Percentiles rank a stretch among this genome's conserved stretches.
These are phyloP conservation scores for Calvatia gigantea DNA, from an alignment of 768 basidiomycete species.

Conservation along the genomic window DNA sequence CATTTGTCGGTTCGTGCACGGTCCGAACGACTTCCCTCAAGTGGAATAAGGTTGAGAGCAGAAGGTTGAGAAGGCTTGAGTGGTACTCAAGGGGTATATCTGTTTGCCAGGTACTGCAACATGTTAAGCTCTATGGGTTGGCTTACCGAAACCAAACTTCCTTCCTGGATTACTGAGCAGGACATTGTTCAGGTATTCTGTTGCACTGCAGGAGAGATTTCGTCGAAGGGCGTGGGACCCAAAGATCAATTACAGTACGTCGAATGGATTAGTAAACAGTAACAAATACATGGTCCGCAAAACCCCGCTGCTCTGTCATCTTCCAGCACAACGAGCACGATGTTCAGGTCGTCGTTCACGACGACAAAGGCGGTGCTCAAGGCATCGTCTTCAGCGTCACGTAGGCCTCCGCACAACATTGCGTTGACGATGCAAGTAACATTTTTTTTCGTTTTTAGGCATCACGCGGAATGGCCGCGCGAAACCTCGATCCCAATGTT, in stretches of 20 bases:
- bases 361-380: slow-evolving; percentile 34
- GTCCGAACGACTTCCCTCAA: no score
- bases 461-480: slow-evolving; percentile 29
- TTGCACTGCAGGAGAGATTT: no score
- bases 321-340: slow-evolving; percentile 30
- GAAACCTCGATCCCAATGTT: slow-evolving; percentile 34
- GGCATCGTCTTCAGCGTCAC: slow-evolving; percentile 21
- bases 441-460: slow-evolving; percentile 15
- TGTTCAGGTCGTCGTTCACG: slow-evolving; percentile 33
- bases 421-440: neutral
- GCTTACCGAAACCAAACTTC: no score
- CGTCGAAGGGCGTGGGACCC: slow-evolving; percentile 2
- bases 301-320: slow-evolving; percentile 22
- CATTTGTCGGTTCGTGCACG: no score
- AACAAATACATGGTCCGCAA: slow-evolving; percentile 19
- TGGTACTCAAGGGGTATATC: no score
- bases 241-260: neutral
- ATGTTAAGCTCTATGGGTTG: no score
- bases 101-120: no score
- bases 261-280: slow-evolving; percentile 2
- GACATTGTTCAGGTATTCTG: no score
- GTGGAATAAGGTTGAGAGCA: neutral
- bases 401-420: slow-evolving; percentile 20
- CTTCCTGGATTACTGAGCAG: no score
- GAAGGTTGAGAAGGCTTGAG: no score